These are phyloP conservation scores for Sclerotinia subarctica DNA, from an alignment of 2,329 filamentous ascomycete species.

Conservation along the genomic window DNA sequence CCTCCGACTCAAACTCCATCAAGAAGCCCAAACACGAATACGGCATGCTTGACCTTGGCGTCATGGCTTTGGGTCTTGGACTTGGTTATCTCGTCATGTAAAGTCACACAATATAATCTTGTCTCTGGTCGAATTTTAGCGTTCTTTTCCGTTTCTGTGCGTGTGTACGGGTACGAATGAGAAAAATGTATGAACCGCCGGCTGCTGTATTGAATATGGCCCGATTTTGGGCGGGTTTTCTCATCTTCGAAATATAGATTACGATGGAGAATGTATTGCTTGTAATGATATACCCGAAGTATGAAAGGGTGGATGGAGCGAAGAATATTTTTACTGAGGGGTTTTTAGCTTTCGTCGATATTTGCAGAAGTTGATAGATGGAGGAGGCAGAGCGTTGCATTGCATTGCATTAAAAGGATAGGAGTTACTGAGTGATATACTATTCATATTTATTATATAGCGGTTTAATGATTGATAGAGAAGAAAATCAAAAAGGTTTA, in stretches of 20 bases:
- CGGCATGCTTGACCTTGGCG: conserved; percentile 32
- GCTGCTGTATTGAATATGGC: not conserved
- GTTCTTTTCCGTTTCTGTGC: not conserved
- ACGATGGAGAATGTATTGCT: not conserved
- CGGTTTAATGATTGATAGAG: conserved; percentile 12
- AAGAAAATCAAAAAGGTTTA: not conserved
- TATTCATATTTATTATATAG: not conserved
- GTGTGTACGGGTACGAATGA: not conserved
- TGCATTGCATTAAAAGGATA: not conserved
- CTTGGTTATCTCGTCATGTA: conserved; percentile 39
- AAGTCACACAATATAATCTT: conserved; percentile 4
- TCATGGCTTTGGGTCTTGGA: conserved; percentile 36
- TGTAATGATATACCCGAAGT: conserved; percentile 2
- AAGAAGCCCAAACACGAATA: conserved; percentile 32
- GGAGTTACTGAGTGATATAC: not conserved
- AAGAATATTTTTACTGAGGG: not conserved
- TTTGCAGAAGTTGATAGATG: not conserved
- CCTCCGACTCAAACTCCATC: conserved; percentile 15
- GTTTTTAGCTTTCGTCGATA: not conserved
- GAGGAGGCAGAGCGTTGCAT: not conserved
- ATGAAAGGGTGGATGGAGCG: not conserved
- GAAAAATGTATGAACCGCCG: not conserved
- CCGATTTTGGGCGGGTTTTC: not conserved
- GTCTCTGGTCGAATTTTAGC: not conserved
- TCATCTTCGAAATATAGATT: not conserved